Evolutionary conservation across 2,329 filamentous ascomycete genomes (phyloP).

Genomic region (Neofusicoccum cordaticola): DNA sequence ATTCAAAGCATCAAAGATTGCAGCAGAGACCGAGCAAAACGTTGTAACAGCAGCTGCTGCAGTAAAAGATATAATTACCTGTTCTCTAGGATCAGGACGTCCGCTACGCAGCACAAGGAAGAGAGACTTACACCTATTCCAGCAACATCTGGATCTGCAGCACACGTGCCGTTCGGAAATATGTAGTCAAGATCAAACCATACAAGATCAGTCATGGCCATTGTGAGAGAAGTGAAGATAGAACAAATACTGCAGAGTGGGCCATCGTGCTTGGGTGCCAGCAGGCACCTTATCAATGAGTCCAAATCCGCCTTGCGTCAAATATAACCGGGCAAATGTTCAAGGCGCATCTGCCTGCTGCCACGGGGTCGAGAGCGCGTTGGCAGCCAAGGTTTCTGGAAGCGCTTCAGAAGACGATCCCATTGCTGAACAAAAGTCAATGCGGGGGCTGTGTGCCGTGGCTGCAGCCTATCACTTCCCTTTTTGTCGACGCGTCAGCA

Average conservation of each 20-base stretch:
- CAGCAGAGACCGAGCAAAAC: constrained; percentile 28
- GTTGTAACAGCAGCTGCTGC: constrained; percentile 30
- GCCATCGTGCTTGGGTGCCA: not conserved
- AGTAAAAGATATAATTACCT: constrained; percentile 33
- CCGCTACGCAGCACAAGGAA: too few species aligned
- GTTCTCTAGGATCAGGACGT: not conserved
- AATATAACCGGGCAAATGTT: not conserved
- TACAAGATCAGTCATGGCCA: not conserved
- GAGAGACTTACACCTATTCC: constrained; percentile 25
- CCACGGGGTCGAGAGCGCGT: not conserved
- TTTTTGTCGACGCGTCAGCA: constrained; percentile 1
- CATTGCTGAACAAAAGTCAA: too few species aligned
- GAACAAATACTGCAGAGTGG: not conserved
- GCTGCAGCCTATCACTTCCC: not conserved
- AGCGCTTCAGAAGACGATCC: not conserved
- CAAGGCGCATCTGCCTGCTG: not conserved
- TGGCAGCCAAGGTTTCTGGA: not conserved
- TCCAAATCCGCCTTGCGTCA: not conserved
- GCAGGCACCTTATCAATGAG: not conserved
- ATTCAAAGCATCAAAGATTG: constrained; percentile 31
- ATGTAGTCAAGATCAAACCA: not conserved
- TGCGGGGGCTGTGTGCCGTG: too few species aligned
- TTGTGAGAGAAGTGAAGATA: not conserved
- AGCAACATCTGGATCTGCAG: constrained; percentile 31
- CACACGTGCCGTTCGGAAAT: constrained; percentile 21